phyloP scores from a whole-genome alignment of 2,329 filamentous ascomycete genomes.

The Salinomyces thailandicus region DNA sequence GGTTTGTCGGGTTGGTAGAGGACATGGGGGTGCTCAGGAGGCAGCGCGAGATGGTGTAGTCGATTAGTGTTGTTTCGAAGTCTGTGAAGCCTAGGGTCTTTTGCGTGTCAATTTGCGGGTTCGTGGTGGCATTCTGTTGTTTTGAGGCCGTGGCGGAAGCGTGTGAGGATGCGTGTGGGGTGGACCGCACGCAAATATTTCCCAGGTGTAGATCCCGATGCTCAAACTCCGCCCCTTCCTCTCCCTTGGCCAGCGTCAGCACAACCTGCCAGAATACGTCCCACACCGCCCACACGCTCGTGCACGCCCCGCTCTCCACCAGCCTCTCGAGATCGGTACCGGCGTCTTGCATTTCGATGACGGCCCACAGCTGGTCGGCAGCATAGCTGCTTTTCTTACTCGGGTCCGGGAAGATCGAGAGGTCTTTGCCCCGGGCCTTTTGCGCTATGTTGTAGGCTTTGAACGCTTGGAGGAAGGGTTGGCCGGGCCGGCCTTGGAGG shows the following conservation, averaged over 20 bases:
- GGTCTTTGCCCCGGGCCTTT: conserved; percentile 29
- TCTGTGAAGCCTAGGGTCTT: conserved; percentile 42
- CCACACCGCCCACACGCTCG: conserved; percentile 40
- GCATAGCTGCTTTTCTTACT: conserved; percentile 43
- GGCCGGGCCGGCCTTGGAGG: conserved; percentile 45
- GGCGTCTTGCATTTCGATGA: conserved; percentile 57
- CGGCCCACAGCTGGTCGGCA: conserved; percentile 50
- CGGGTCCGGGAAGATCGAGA: conserved; percentile 47
- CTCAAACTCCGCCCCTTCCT: conserved; percentile 51
- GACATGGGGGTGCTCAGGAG: conserved; percentile 34
- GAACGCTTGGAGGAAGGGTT: conserved; percentile 39
- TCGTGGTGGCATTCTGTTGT: neutral
- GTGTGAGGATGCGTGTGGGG: neutral
- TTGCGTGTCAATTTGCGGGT: conserved; percentile 14
- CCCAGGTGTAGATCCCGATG: conserved; percentile 57
- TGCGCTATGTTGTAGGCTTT: conserved; percentile 34
- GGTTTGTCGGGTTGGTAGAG: no score
- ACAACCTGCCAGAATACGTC: conserved; percentile 60
- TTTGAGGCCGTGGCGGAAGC: neutral
- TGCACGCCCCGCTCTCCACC: conserved; percentile 25
- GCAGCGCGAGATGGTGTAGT: conserved; percentile 57
- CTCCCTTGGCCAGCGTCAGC: conserved; percentile 50
- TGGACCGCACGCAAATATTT: conserved; percentile 48
- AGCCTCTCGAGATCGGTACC: conserved; percentile 44
- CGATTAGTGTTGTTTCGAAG: conserved; percentile 54